Conservation (phyloP, 2,329 filamentous ascomycete genomes). For the Xylariales sp. region DNA sequence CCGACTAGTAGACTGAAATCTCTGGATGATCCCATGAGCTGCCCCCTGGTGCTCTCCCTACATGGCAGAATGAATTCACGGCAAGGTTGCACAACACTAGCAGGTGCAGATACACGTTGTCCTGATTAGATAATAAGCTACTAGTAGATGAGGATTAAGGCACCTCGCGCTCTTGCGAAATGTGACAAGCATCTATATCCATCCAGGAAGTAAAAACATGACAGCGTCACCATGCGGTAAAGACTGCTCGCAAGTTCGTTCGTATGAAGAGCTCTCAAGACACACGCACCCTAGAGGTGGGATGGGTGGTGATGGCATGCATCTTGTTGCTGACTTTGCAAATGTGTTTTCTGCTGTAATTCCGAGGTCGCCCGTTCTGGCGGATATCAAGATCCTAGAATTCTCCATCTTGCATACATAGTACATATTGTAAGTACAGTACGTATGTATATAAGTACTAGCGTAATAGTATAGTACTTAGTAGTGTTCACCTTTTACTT, state of each 20-base stretch:
- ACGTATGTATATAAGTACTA: too few species aligned
- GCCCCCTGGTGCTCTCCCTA: conserved; percentile 22
- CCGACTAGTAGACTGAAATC: conserved; percentile 30
- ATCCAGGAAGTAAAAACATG: background rate
- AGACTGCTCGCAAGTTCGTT: conserved; percentile 3
- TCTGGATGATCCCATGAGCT: conserved; percentile 39
- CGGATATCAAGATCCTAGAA: conserved; percentile 29
- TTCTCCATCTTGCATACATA: conserved; percentile 20
- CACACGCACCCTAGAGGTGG: background rate
- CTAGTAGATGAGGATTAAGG: background rate
- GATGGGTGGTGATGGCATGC: background rate
- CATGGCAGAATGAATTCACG: conserved; percentile 7
- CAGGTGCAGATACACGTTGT: conserved; percentile 27
- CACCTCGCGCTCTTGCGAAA: background rate
- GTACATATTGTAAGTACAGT: background rate
- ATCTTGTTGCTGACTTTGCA: background rate
- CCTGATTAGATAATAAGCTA: conserved; percentile 35
- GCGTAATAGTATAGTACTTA: too few species aligned
- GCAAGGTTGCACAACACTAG: conserved; percentile 35
- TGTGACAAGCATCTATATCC: conserved; percentile 17
- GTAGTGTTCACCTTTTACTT: background rate
- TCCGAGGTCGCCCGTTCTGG: conserved; percentile 25
- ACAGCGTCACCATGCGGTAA: background rate
- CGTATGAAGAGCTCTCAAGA: background rate
- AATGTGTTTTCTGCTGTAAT: background rate